A percentile compares a stretch with the other conserved stretches of the same genome.
phyloP scores from a whole-genome alignment of 805 yeast species.

The Deakozyma indianensis region DNA sequence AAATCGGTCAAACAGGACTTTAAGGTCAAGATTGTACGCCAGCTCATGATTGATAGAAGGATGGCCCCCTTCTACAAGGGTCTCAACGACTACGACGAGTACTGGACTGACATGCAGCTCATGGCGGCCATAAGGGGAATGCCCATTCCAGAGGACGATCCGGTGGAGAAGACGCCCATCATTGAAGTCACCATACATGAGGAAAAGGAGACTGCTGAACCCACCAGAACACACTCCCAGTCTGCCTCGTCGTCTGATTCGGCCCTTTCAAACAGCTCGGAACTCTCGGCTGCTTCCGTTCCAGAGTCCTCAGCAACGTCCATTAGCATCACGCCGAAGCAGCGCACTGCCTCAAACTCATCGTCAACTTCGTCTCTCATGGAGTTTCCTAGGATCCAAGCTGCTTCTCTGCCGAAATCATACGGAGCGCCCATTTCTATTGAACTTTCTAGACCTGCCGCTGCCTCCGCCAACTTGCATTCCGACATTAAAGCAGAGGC shows the following conservation, averaged over 20 bases:
- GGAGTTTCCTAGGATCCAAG: not conserved
- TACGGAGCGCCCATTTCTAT: not conserved
- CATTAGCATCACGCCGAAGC: not conserved
- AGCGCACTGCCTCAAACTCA: not conserved
- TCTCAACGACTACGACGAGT: constrained; percentile 57
- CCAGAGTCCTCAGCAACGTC: not conserved
- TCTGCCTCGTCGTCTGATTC: not conserved
- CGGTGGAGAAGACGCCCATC: not conserved
- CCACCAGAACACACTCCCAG: not conserved
- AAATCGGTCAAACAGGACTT: constrained; percentile 56
- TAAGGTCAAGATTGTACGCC: constrained; percentile 58
- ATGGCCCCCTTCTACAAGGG: constrained; percentile 89
- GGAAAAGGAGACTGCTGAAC: not conserved
- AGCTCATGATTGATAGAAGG: constrained; percentile 50
- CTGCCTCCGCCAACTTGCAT: not conserved
- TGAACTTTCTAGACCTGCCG: not conserved
- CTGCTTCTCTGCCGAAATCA: constrained; percentile 1
- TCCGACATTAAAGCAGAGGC: constrained; percentile 2
- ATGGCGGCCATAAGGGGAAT: constrained; percentile 25
- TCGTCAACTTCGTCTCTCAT: not conserved
- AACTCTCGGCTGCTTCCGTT: not conserved
- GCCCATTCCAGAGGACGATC: constrained; percentile 10
- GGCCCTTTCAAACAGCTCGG: not conserved
- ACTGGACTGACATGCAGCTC: constrained; percentile 62
- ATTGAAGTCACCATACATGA: not conserved